Conservation (phyloP, 176 grass and related monocot genomes). For the Dendrocalamus sinicus region DNA sequence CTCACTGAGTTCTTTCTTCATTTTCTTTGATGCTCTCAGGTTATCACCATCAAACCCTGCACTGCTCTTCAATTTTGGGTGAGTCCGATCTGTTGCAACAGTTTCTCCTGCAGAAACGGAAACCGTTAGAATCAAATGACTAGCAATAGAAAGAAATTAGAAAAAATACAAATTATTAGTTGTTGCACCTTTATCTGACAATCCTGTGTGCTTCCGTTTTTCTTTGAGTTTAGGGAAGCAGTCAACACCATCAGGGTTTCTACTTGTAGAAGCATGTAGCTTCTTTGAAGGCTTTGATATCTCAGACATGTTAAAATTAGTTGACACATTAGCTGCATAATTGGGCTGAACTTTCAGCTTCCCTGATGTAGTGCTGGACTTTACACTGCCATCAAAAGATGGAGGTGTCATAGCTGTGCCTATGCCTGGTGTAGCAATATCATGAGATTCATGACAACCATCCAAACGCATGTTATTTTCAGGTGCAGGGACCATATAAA, state of each 20-base stretch:
- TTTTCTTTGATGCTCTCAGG: constrained; percentile 56
- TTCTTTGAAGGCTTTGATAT: constrained; percentile 55
- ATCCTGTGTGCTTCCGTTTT: constrained; percentile 46
- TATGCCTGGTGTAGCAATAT: constrained; percentile 42
- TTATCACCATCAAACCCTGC: constrained; percentile 45
- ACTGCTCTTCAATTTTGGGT: constrained; percentile 54
- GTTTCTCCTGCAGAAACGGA: constrained; percentile 49
- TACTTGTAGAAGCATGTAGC: constrained; percentile 35
- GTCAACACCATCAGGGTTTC: constrained; percentile 45
- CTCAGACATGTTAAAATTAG: constrained; percentile 41
- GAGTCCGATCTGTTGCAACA: constrained; percentile 38
- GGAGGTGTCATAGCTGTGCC: constrained; percentile 26
- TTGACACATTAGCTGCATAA: constrained; percentile 37
- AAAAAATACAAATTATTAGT: constrained; percentile 7
- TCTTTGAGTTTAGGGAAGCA: constrained; percentile 49
- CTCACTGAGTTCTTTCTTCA: constrained; percentile 50
- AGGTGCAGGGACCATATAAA: constrained; percentile 52
- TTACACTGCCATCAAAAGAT: constrained; percentile 40
- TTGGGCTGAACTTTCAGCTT: constrained; percentile 48
- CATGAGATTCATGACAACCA: constrained; percentile 15
- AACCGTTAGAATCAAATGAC: constrained; percentile 33
- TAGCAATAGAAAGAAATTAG: constrained; percentile 18
- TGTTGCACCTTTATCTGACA: constrained; percentile 53
- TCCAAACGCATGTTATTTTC: constrained; percentile 44
- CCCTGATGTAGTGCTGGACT: constrained; percentile 10